phyloP scores from a whole-genome alignment of 2,329 filamentous ascomycete genomes.

The Emericellopsis cladophorae region DNA sequence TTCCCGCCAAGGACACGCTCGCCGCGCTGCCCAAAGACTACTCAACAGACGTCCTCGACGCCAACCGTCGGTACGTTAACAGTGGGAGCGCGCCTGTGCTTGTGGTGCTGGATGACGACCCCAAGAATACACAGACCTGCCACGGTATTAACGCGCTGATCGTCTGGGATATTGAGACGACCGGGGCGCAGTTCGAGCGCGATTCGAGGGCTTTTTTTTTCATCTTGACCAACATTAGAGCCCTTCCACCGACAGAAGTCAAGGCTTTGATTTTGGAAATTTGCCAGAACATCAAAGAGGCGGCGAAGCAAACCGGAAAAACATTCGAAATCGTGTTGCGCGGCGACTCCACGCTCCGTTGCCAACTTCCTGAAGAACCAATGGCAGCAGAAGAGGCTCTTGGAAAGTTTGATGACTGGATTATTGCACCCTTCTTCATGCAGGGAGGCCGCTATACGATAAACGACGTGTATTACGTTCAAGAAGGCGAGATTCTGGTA shows the following conservation, averaged over 20 bases:
- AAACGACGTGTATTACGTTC: conserved; percentile 46
- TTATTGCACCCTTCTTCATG: conserved; percentile 45
- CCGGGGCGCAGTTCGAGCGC: conserved; percentile 18
- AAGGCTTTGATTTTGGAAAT: conserved; percentile 34
- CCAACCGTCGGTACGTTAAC: too few relatives aligned
- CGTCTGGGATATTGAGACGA: conserved; percentile 28
- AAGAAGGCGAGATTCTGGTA: conserved; percentile 25
- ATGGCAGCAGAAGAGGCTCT: conserved; percentile 37
- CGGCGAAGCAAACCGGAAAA: conserved; percentile 22
- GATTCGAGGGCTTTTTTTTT: conserved; percentile 48
- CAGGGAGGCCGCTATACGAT: conserved; percentile 42
- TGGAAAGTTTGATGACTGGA: conserved; percentile 35
- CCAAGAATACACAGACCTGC: conserved; percentile 43
- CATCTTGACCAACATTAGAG: conserved; percentile 47
- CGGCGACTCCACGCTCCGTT: conserved; percentile 42
- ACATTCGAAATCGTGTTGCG: conserved; percentile 42
- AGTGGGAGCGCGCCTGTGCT: conserved; percentile 13
- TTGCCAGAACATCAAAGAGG: conserved; percentile 32
- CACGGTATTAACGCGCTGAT: conserved; percentile 38
- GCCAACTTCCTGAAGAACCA: conserved; percentile 42
- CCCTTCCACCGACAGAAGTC: conserved; percentile 34
- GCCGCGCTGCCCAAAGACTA: too few relatives aligned
- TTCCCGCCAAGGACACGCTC: too few relatives aligned
- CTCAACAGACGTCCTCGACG: too few relatives aligned
- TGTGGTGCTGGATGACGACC: conserved; percentile 39